Evolutionary conservation across 2,329 filamentous ascomycete genomes (phyloP), one percentile per base, ranked within the genome.

Genomic region (Pleomassaria siparia): DNA sequence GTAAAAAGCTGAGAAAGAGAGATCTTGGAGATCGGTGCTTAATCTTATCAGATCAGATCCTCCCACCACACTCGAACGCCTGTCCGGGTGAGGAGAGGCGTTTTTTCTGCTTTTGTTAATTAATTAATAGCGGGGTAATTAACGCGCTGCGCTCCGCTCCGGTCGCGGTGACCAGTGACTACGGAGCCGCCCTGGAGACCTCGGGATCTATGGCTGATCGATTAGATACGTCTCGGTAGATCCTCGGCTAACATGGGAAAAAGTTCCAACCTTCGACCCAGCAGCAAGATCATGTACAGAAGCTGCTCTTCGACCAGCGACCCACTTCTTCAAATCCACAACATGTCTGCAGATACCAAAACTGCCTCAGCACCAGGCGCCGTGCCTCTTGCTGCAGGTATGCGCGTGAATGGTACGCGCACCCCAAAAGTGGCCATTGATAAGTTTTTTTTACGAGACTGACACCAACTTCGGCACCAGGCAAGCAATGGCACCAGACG

Each of bases 401-500:
- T 94, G 81, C 87, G 89, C 62, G 87, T 87, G 72, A 96, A 95
- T 76, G 89, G 89, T 92, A 76, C 54, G 74, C 61, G 16, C 18
- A 11, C 20, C 37, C 25, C n/a, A n/a, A 25, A 12, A 15, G 21
- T 26, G n/a, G 28, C 12, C 28, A 22, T 33, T 30, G 28, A 13
- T n/a, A 15, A 16, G 15, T 22, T 11, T 10, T 28, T 22, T 11
- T 10, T 28, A 15, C 40, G 10, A 33, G 11, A 44, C 41, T 44
- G 29, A 44, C 22, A 26, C 9, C 41, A 22, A 24, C 41, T 28
- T 7, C 13, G 10, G 15, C 45, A 35, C 66, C n/a, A 96, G 94
- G 94, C 69, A 96, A 97, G 77, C 89, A 95, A 76, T 99, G 94
- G 94, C 91, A 95, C 69, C 78, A 80, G 44, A 79, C 82, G 22